A percentile compares a stretch with the other conserved stretches of the same genome.
These are phyloP conservation scores for Pichia manshurica DNA, from an alignment of 805 yeast species.

Conservation along the genomic window DNA sequence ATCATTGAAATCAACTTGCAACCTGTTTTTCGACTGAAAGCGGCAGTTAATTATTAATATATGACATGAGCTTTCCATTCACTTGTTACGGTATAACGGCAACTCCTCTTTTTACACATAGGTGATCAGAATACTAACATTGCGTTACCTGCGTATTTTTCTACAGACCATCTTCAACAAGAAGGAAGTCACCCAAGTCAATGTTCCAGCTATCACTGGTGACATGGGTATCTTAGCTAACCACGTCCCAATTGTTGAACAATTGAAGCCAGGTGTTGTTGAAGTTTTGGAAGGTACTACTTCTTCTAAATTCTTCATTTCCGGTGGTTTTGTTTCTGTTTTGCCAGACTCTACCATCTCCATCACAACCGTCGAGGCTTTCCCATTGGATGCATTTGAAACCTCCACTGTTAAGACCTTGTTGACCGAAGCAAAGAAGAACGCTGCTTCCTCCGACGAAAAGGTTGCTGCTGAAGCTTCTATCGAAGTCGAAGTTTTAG, in stretches of 20 bases:
- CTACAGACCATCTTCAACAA: slow-evolving; percentile 27
- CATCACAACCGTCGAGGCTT: slow-evolving; percentile 93
- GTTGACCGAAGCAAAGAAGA: slow-evolving; percentile 91
- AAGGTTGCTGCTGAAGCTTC: slow-evolving; percentile 89
- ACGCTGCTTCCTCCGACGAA: slow-evolving; percentile 78
- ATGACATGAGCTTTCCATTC: no score
- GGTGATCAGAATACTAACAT: no score
- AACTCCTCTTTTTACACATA: no score
- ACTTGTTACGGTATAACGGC: no score
- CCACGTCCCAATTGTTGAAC: slow-evolving; percentile 97
- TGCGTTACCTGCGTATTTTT: neutral
- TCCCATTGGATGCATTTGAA: slow-evolving; percentile 82
- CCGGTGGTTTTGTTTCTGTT: slow-evolving; percentile 96
- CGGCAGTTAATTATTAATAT: no score
- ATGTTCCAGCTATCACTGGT: slow-evolving; percentile 93
- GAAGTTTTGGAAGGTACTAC: slow-evolving; percentile 78
- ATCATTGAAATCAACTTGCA: no score
- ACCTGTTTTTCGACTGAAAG: no score
- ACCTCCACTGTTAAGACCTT: slow-evolving; percentile 70
- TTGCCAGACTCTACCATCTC: slow-evolving; percentile 89
- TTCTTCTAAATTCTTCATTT: slow-evolving; percentile 78
- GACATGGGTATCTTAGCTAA: slow-evolving; percentile 95
- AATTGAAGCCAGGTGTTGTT: slow-evolving; percentile 91
- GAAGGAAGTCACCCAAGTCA: slow-evolving; percentile 61
- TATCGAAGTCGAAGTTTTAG: slow-evolving; percentile 93